A percentile compares a stretch with the other conserved stretches of the same genome.
phyloP scores from a whole-genome alignment of 1,284 basidiomycete genomes.

The Rhodotorula glutinis region DNA sequence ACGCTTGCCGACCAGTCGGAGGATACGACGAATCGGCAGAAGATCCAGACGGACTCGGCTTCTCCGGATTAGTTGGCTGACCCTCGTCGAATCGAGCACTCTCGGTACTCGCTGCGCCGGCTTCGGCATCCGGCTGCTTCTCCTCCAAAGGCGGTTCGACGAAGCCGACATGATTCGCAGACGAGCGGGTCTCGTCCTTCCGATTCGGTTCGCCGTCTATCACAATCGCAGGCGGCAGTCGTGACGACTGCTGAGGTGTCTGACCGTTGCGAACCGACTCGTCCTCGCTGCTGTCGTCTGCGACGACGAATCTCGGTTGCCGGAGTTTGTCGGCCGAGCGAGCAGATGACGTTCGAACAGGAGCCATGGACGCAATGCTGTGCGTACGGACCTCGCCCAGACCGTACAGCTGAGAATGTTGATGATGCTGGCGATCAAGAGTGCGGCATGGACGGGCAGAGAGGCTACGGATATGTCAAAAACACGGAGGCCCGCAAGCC shows the following conservation, averaged over 20 bases:
- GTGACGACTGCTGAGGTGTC: not conserved
- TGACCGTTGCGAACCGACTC: not conserved
- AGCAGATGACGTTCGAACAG: not conserved
- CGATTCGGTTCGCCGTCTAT: not conserved
- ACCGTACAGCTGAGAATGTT: not conserved
- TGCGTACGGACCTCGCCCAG: not conserved
- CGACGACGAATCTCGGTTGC: constrained; percentile 12
- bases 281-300: constrained; percentile 11
- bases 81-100: not conserved
- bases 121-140: not conserved
- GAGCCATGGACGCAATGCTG: not conserved
- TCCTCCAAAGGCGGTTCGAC: not conserved
- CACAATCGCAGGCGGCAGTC: not conserved
- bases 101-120: not conserved
- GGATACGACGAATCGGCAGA: not conserved
- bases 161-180: constrained; percentile 16
- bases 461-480: too few species aligned
- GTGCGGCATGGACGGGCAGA: too few species aligned
- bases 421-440: too few species aligned
- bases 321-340: not conserved
- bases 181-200: not conserved
- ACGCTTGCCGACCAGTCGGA: not conserved
- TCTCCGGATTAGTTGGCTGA: not conserved
- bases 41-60: not conserved
- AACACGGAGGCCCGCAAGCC: too few species aligned